phyloP scores from a whole-genome alignment of 177 flowering plant genomes.

The Tripterygium wilfordii region DNA sequence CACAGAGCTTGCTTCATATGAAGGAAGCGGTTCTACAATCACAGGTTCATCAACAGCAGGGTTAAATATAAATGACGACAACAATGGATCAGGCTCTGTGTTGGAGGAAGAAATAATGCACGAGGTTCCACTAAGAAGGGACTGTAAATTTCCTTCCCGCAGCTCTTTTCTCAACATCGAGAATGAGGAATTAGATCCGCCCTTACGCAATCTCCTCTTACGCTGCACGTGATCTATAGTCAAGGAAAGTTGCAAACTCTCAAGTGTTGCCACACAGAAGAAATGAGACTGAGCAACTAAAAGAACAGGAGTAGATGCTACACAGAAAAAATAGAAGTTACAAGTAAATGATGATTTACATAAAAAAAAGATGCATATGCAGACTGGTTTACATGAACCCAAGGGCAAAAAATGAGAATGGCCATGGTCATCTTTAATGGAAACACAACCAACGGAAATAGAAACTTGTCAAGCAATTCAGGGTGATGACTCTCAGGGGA shows the following conservation, averaged over 20 bases:
- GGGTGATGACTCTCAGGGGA: too few relatives aligned
- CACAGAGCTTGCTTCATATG: conserved; percentile 7
- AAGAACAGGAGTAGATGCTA: too few relatives aligned
- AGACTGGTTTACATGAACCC: too few relatives aligned
- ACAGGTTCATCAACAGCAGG: conserved; percentile 21
- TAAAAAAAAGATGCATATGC: too few relatives aligned
- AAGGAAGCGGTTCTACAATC: conserved; percentile 14
- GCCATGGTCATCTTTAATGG: too few relatives aligned
- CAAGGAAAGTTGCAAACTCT: conserved; percentile 29
- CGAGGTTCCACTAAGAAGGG: conserved; percentile 45
- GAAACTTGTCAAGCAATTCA: too few relatives aligned
- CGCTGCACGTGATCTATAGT: conserved; percentile 49
- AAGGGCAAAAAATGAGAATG: too few relatives aligned
- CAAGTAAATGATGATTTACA: too few relatives aligned
- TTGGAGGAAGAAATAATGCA: conserved; percentile 25
- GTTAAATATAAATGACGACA: conserved; percentile 48
- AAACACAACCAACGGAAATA: too few relatives aligned
- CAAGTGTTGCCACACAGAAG: not conserved
- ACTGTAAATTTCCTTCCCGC: conserved; percentile 46
- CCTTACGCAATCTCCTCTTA: conserved; percentile 41
- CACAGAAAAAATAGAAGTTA: not conserved
- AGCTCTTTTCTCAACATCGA: conserved; percentile 51
- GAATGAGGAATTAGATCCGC: conserved; percentile 37
- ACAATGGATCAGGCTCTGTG: conserved; percentile 56
- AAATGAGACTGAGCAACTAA: not conserved